Conservation (phyloP, 306 rosid species). For the Calophaca sinica region DNA sequence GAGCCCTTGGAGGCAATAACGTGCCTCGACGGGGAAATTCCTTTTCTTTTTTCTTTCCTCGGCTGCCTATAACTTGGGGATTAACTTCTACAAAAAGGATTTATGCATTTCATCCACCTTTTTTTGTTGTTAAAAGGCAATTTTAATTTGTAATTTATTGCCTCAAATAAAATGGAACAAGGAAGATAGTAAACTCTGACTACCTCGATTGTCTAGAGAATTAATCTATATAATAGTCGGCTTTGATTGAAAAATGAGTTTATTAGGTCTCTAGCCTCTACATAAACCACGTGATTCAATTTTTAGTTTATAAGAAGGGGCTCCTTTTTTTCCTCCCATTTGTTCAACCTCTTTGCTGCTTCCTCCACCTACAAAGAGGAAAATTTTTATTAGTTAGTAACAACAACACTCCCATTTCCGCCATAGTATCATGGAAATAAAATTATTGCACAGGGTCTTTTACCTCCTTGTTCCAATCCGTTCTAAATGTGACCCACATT, state of each 20-base stretch:
- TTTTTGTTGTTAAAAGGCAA: no score
- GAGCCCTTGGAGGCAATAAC: no score
- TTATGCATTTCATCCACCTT: no score
- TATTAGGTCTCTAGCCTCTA: neutral
- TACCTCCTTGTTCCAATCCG: conserved; percentile 84
- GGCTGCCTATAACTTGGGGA: no score
- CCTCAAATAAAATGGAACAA: neutral
- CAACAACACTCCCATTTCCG: neutral
- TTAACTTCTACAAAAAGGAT: no score
- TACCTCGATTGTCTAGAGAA: neutral
- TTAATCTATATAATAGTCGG: neutral
- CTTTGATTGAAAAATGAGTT: neutral
- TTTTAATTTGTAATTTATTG: neutral
- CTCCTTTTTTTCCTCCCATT: conserved; percentile 57
- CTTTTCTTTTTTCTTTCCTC: no score
- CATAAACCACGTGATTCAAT: conserved; percentile 1
- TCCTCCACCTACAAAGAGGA: conserved; percentile 58
- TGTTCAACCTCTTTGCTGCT: conserved; percentile 60
- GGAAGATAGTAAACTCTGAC: neutral
- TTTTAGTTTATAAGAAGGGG: conserved; percentile 29
- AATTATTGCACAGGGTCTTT: neutral
- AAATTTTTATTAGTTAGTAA: neutral
- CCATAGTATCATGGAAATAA: neutral
- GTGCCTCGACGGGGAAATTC: no score
- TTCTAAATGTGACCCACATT: conserved; percentile 62